Conservation (phyloP, 805 yeast genomes). For the Candida gorgasii region DNA sequence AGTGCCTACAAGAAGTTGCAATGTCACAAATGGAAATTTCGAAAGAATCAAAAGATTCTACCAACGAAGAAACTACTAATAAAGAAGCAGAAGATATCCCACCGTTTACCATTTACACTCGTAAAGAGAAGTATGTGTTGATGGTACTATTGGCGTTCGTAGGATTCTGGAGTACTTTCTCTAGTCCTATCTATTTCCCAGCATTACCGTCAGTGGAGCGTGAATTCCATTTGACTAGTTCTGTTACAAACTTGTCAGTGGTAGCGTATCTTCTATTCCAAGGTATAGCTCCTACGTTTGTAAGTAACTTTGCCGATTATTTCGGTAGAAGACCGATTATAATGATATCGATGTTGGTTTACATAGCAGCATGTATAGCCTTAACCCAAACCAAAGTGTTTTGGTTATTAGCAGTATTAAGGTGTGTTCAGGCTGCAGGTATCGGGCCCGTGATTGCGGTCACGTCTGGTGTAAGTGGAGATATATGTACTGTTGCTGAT, state of each 20-base stretch:
- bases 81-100: neutral
- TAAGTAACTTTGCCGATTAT: constrained; percentile 68
- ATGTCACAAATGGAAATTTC: constrained; percentile 3
- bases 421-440: constrained; percentile 78
- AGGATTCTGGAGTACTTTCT: constrained; percentile 68
- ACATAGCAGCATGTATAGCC: constrained; percentile 63
- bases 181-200: constrained; percentile 81
- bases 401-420: constrained; percentile 60
- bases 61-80: neutral
- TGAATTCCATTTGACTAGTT: constrained; percentile 56
- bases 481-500: constrained; percentile 60
- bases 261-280: constrained; percentile 77
- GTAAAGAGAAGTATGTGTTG: constrained; percentile 41
- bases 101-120: constrained; percentile 48
- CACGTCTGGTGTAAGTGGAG: constrained; percentile 71
- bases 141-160: constrained; percentile 43
- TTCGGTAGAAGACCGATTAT: constrained; percentile 73
- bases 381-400: constrained; percentile 59
- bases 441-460: constrained; percentile 76
- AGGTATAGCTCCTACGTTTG: constrained; percentile 71
- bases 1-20: neutral
- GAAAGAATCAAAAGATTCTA: constrained; percentile 1
- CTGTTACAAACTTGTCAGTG: constrained; percentile 65
- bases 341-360: constrained; percentile 53
- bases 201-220: constrained; percentile 60